Evolutionary conservation across 176 grass and related monocot species (phyloP), one percentile per base, ranked within the genome.

Genomic region (Alopecurus myosuroides): DNA sequence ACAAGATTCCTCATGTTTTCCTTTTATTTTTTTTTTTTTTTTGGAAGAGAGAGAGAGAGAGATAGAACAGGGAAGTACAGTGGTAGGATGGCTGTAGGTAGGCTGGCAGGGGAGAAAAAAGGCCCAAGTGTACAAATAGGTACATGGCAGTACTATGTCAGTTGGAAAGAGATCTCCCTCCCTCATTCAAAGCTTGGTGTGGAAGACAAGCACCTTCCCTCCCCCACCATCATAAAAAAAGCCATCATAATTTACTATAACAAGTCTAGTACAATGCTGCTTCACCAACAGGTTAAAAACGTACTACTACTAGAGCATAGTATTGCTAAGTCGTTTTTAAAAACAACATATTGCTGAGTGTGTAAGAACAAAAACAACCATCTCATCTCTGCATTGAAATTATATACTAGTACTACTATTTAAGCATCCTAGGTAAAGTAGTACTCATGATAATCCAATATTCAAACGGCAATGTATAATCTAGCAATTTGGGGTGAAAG

Each of bases 121-220:
- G 42, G 30, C 44, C 85, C 85, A 80, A 86, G 35, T 88, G 88
- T 91, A 85, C 74, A 93, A 85, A 86, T 89, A 80, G 86, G 15
- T 49, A 17, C 15, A 79, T 91, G 86, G 80, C 86, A 87, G 75
- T 75, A 12, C 26, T 65, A 81, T 87, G 88, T 93, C 94, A 95
- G 86, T 87, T 91, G 85, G 84, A 93, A 87, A 86, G 87, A 89
- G 87, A 79, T 74, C 78, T 74, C 66, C 65, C 52, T 68, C 28
- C 26, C 85, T 92, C 79, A 76, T 90, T 94, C 89, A 97, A 94
- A 94, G 87, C 87, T 92, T 97, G 94, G 84, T 94, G 91, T 94
- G 86, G 82, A 99, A 99, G 94, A 96, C 88, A 99, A 94, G 91
- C 88, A 98, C 88, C 86, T 91, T 87, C 28, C 82, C 69, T 46